phyloP scores from a whole-genome alignment of 1,139 yeast genomes.

The Yamadazyma diospyri region DNA sequence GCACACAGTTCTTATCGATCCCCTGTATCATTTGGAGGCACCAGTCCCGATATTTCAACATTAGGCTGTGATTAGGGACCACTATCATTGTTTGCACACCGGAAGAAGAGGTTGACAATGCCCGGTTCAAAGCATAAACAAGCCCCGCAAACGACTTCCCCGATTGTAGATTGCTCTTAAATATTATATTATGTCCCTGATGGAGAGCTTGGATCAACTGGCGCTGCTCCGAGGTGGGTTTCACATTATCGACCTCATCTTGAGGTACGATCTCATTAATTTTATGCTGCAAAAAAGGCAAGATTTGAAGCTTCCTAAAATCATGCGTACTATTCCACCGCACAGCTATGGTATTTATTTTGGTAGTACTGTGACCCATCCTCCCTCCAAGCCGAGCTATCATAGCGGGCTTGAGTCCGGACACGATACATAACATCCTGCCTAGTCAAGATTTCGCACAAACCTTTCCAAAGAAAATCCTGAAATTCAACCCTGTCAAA shows the following conservation, averaged over 20 bases:
- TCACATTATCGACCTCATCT: constrained; percentile 12
- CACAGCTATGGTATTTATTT: no score
- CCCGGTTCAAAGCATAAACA: constrained; percentile 20
- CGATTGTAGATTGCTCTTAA: constrained; percentile 14
- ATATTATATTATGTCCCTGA: constrained; percentile 18
- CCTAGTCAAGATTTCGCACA: constrained; percentile 1
- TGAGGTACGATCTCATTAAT: constrained; percentile 16
- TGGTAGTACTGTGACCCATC: no score
- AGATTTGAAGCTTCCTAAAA: constrained; percentile 22
- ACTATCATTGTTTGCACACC: constrained; percentile 16
- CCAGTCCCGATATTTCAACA: constrained; percentile 19
- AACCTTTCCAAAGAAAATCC: constrained; percentile 8
- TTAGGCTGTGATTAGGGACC: constrained; percentile 26
- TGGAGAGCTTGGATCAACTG: constrained; percentile 17
- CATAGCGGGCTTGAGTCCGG: no score
- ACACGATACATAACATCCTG: no score
- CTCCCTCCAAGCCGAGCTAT: no score
- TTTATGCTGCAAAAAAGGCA: constrained; percentile 27
- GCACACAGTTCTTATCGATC: constrained; percentile 24
- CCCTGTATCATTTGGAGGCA: constrained; percentile 15
- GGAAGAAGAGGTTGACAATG: constrained; percentile 17
- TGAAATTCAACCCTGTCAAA: constrained; percentile 4
- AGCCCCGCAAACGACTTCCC: constrained; percentile 28
- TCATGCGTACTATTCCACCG: constrained; percentile 5
- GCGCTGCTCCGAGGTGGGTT: constrained; percentile 25